Conservation (phyloP, 1,139 yeast genomes). For the Blastobotrys elegans region DNA sequence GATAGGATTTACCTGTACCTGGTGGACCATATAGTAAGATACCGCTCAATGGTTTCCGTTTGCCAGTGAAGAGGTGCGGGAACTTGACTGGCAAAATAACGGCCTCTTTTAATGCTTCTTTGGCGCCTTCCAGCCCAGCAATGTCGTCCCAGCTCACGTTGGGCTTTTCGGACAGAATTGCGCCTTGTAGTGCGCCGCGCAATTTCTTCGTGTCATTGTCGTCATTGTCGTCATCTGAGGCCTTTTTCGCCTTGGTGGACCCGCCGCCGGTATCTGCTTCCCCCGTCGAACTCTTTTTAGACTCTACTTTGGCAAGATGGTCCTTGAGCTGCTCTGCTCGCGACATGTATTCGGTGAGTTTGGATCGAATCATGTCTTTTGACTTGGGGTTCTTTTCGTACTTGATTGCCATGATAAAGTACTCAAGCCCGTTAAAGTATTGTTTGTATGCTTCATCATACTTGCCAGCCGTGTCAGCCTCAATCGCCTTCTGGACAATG, state of each 20-base stretch:
- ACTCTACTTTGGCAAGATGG: conserved; percentile 66
- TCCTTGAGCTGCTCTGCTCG: conserved; percentile 94
- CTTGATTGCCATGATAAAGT: conserved; percentile 90
- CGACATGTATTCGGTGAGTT: conserved; percentile 84
- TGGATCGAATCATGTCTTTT: conserved; percentile 81
- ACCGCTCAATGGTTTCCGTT: conserved; percentile 89
- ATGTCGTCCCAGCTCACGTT: conserved; percentile 93
- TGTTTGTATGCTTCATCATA: conserved; percentile 93
- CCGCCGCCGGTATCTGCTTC: conserved; percentile 49
- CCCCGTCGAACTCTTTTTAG: conserved; percentile 37
- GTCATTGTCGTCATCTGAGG: conserved; percentile 57
- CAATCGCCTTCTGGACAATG: conserved; percentile 89
- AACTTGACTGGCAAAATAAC: conserved; percentile 92
- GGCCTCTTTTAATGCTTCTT: conserved; percentile 95
- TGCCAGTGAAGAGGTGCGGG: conserved; percentile 92
- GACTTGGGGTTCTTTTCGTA: conserved; percentile 90
- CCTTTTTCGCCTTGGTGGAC: conserved; percentile 47
- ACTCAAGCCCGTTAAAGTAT: conserved; percentile 90
- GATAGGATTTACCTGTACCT: conserved; percentile 95
- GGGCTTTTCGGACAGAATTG: conserved; percentile 88
- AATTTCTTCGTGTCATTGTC: conserved; percentile 83
- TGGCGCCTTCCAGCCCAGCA: conserved; percentile 93
- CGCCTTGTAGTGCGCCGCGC: conserved; percentile 87
- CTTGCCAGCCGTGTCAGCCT: conserved; percentile 84
- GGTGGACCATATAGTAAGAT: conserved; percentile 95